Percentiles rank a stretch among this genome's conserved stretches.
Conservation (phyloP, 31 red algal genomes). For the Bonnemaisonia californica region DNA sequence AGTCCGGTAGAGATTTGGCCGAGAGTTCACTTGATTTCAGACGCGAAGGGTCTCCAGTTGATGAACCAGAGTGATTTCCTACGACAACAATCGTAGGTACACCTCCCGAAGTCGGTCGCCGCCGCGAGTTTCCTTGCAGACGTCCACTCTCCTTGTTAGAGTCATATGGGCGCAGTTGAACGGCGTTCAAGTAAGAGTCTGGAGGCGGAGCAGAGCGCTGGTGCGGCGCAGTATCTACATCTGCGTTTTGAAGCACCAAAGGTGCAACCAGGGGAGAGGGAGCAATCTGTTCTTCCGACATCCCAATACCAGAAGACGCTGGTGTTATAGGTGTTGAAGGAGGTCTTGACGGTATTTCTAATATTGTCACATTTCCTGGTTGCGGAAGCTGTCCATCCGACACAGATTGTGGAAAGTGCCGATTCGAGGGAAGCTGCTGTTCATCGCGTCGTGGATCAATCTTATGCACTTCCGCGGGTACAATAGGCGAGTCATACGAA, state of each 20-base stretch:
- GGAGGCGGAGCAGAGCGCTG: background rate
- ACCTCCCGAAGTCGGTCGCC: background rate
- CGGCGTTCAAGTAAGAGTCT: background rate
- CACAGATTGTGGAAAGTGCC: slow-evolving; percentile 36
- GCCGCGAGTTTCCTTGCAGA: background rate
- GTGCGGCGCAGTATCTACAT: background rate
- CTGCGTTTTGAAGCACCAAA: background rate
- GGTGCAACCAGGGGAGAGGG: background rate
- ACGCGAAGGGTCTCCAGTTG: background rate
- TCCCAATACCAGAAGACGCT: slow-evolving; percentile 4
- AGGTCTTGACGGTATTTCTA: background rate
- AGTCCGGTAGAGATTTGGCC: background rate
- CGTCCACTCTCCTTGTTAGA: background rate
- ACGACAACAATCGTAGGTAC: background rate
- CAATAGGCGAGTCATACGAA: background rate
- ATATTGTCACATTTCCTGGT: background rate
- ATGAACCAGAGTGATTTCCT: background rate
- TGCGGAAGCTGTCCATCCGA: slow-evolving; percentile 52
- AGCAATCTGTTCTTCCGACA: background rate
- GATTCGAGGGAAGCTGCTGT: background rate
- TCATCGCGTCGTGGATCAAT: background rate
- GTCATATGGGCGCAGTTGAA: background rate
- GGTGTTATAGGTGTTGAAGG: slow-evolving; percentile 17
- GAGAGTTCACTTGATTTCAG: background rate
- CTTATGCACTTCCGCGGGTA: background rate